phyloP scores from a whole-genome alignment of 2,329 filamentous ascomycete species.

The Fusarium multiceps region DNA sequence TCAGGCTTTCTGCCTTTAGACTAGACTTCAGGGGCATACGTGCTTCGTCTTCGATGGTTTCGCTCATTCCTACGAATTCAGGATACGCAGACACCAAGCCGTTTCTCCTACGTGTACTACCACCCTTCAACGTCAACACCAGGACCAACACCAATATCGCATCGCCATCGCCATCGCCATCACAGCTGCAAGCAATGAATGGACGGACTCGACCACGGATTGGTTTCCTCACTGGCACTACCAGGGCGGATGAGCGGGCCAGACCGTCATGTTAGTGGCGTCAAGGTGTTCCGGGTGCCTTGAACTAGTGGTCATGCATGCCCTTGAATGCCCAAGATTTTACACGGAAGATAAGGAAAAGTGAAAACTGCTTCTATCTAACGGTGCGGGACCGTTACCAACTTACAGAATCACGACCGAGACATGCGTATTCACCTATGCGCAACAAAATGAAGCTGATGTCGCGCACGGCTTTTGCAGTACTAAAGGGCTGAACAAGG shows the following conservation, averaged over 20 bases:
- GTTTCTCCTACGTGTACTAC: slow-evolving; percentile 15
- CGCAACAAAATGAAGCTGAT: background rate
- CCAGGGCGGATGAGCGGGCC: slow-evolving; percentile 25
- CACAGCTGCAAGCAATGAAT: slow-evolving; percentile 15
- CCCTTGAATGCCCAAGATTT: background rate
- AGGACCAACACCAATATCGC: background rate
- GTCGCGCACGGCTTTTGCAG: background rate
- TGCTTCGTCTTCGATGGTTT: background rate
- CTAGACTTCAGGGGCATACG: background rate
- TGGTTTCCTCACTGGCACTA: background rate
- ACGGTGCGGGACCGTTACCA: background rate
- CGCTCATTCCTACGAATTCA: background rate
- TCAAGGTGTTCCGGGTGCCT: slow-evolving; percentile 15
- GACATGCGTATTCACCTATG: background rate
- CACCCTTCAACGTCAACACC: slow-evolving; percentile 16
- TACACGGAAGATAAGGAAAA: slow-evolving; percentile 1
- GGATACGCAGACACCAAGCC: slow-evolving; percentile 11
- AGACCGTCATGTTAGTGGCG: slow-evolving; percentile 24
- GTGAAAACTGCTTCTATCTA: background rate
- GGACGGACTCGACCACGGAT: background rate
- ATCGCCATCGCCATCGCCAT: slow-evolving; percentile 3
- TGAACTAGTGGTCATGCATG: slow-evolving; percentile 8
- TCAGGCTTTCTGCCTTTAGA: slow-evolving; percentile 8
- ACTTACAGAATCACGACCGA: background rate
- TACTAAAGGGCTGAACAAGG: background rate